phyloP scores from a whole-genome alignment of 2,329 filamentous ascomycete genomes.

The Alternaria novae-zelandiae region DNA sequence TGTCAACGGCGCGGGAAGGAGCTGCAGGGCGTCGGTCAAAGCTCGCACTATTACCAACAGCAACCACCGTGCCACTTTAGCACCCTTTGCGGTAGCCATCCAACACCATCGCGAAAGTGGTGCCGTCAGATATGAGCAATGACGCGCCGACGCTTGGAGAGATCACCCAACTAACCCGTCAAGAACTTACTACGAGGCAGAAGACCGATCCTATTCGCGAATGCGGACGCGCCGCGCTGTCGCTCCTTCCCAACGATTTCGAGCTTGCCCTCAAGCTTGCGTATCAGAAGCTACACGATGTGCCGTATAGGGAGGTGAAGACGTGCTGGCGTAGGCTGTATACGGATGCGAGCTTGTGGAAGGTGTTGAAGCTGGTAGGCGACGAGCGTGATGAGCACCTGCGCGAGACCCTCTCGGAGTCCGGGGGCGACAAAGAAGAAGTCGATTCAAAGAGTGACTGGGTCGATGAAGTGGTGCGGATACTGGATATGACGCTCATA shows the following conservation, averaged over 20 bases:
- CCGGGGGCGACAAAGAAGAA: conserved; percentile 4
- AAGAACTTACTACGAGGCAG: conserved; percentile 27
- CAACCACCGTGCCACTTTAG: background rate
- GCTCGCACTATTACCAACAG: conserved; percentile 13
- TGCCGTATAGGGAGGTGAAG: conserved; percentile 70
- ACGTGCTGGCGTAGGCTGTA: conserved; percentile 73
- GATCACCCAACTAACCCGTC: conserved; percentile 33
- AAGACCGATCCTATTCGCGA: conserved; percentile 41
- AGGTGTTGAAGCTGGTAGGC: conserved; percentile 53
- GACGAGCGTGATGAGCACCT: background rate
- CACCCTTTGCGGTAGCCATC: background rate
- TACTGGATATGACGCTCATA: conserved; percentile 78
- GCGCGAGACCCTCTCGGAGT: background rate
- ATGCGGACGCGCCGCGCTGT: conserved; percentile 51
- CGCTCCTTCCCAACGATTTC: conserved; percentile 45
- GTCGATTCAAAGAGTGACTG: conserved; percentile 44
- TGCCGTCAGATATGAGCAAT: conserved; percentile 5
- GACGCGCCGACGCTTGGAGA: conserved; percentile 30
- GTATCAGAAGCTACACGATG: conserved; percentile 72
- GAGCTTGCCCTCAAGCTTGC: conserved; percentile 65
- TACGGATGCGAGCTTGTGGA: conserved; percentile 72
- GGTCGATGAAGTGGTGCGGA: conserved; percentile 66
- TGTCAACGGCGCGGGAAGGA: conserved; percentile 14
- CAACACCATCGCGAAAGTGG: background rate
- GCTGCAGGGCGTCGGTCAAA: conserved; percentile 4